Conservation (phyloP, 2,329 filamentous ascomycete genomes). For the Colletotrichum salicis region DNA sequence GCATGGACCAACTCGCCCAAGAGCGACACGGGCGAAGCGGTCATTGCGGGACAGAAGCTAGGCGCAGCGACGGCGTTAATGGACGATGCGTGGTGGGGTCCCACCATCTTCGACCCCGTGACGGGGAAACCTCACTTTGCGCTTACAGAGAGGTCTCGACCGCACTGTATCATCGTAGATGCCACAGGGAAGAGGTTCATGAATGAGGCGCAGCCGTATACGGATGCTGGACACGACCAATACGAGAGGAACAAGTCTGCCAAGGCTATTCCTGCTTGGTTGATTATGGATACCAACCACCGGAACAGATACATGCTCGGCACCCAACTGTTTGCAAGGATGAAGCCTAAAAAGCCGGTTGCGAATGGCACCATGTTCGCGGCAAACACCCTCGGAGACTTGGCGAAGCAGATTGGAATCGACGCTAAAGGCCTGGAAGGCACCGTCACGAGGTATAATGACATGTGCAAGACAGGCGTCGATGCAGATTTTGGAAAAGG, state of each 20-base stretch:
- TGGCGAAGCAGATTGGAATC: slow-evolving; percentile 42
- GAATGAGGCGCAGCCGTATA: slow-evolving; percentile 48
- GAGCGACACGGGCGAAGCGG: slow-evolving; percentile 43
- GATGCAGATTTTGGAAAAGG: slow-evolving; percentile 49
- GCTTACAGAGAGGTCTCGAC: slow-evolving; percentile 44
- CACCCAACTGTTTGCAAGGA: slow-evolving; percentile 1
- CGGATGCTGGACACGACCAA: slow-evolving; percentile 39
- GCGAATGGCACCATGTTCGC: slow-evolving; percentile 40
- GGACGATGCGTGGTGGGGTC: slow-evolving; percentile 48
- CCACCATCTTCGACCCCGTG: slow-evolving; percentile 43
- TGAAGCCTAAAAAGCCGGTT: slow-evolving; percentile 35
- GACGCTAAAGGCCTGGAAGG: slow-evolving; percentile 35
- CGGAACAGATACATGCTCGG: slow-evolving; percentile 44
- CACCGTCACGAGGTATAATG: slow-evolving; percentile 45
- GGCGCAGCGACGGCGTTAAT: slow-evolving; percentile 45
- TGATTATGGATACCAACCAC: slow-evolving; percentile 46
- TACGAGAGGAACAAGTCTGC: slow-evolving; percentile 37
- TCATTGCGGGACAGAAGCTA: slow-evolving; percentile 26
- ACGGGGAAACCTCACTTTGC: slow-evolving; percentile 37
- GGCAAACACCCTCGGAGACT: slow-evolving; percentile 39
- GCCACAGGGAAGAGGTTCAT: slow-evolving; percentile 44
- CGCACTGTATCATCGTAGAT: slow-evolving; percentile 50
- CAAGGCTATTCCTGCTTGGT: slow-evolving; percentile 43
- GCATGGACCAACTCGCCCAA: slow-evolving; percentile 42
- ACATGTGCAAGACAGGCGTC: slow-evolving; percentile 41